Conservation (phyloP, 148 eudicot species). For the Euryodendron excelsum region DNA sequence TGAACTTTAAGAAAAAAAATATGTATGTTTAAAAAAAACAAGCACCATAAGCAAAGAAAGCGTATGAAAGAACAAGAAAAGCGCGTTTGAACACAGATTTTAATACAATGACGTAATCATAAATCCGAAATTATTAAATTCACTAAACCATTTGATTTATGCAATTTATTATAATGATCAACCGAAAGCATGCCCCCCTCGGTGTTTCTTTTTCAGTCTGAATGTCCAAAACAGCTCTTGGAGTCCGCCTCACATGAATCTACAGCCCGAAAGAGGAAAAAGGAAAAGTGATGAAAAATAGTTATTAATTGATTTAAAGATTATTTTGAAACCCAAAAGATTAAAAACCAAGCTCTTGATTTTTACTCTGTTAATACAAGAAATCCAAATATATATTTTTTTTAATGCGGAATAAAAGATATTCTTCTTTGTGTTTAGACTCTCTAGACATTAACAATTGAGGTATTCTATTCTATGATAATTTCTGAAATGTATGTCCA, state of each 20-base stretch:
- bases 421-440: not conserved
- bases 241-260: constrained; percentile 5
- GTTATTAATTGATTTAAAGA: not conserved
- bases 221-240: constrained; percentile 10
- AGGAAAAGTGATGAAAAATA: not conserved
- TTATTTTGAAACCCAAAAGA: not conserved
- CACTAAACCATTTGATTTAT: not conserved
- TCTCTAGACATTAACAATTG: too few relatives aligned
- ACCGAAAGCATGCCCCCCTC: constrained; percentile 9
- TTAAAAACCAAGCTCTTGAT: not conserved
- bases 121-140: not conserved
- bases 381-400: not conserved
- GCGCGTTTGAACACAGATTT: too few relatives aligned
- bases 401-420: not conserved
- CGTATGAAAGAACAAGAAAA: too few relatives aligned
- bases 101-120: constrained; percentile 2
- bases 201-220: not conserved
- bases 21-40: too few relatives aligned
- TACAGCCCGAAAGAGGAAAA: constrained; percentile 18
- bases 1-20: too few relatives aligned
- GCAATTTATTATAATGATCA: not conserved
- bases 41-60: too few relatives aligned
- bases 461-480: too few relatives aligned
- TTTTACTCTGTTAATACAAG: not conserved
- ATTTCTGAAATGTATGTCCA: too few relatives aligned